A percentile compares a stretch with the other conserved stretches of the same genome.
phyloP scores from a whole-genome alignment of 352 stramenopile genomes.

The Aphanomyces cochlioides region DNA sequence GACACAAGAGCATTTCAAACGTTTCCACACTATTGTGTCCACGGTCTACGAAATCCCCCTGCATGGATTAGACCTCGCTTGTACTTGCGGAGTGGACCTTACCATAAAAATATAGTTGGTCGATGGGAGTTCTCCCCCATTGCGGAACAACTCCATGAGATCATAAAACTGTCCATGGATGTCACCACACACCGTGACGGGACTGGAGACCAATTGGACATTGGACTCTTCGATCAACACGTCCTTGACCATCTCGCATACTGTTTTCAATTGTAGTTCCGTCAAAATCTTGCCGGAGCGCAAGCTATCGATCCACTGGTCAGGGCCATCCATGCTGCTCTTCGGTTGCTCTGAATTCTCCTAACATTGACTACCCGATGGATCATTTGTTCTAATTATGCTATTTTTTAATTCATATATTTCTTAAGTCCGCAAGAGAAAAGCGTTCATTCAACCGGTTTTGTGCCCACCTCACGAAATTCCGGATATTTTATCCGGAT shows the following conservation, averaged over 20 bases:
- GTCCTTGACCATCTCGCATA: slow-evolving; percentile 88
- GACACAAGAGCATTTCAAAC: slow-evolving; percentile 82
- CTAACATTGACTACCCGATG: slow-evolving; percentile 8
- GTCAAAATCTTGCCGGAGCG: slow-evolving; percentile 71
- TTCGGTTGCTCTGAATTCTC: slow-evolving; percentile 18
- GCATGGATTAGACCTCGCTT: background rate
- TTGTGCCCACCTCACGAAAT: no score
- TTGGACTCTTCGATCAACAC: slow-evolving; percentile 91
- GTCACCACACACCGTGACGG: slow-evolving; percentile 86
- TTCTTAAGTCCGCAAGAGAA: slow-evolving; percentile 13
- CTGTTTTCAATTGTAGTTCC: slow-evolving; percentile 85
- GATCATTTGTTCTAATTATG: slow-evolving; percentile 9
- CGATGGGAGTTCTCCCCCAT: slow-evolving; percentile 72
- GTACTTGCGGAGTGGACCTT: slow-evolving; percentile 10
- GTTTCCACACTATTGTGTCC: slow-evolving; percentile 89
- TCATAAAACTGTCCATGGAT: slow-evolving; percentile 91
- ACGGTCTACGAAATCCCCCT: slow-evolving; percentile 89
- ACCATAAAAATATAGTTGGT: slow-evolving; percentile 92
- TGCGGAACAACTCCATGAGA: slow-evolving; percentile 83
- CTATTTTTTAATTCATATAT: background rate
- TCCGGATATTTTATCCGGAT: no score
- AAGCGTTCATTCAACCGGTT: background rate
- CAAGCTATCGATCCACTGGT: slow-evolving; percentile 84
- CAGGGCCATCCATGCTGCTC: slow-evolving; percentile 63
- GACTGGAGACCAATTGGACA: slow-evolving; percentile 85